Percentiles rank a stretch among this genome's conserved stretches.
These are phyloP conservation scores for Yamagishiella unicocca DNA, from an alignment of 139 green algal species.

Conservation along the genomic window DNA sequence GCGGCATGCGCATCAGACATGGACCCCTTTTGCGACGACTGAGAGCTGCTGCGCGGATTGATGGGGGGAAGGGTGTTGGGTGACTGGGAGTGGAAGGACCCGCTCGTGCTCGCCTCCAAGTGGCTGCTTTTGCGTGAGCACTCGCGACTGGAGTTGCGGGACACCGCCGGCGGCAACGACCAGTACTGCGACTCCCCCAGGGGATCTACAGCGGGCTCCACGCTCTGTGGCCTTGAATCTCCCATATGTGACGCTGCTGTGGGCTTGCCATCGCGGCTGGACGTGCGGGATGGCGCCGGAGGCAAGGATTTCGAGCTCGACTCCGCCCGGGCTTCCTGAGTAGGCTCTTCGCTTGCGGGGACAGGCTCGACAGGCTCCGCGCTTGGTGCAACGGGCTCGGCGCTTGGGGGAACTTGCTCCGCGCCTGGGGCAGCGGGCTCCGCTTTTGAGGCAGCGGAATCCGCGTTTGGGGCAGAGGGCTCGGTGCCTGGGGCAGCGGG, in stretches of 20 bases:
- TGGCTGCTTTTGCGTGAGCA: slow-evolving; percentile 2
- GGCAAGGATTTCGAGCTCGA: too few species aligned
- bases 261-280: background rate
- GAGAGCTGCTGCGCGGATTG: background rate
- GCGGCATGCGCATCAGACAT: background rate
- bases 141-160: background rate
- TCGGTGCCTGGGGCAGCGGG: too few species aligned
- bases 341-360: too few species aligned
- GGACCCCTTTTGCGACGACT: background rate
- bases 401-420: too few species aligned
- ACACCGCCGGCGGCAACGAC: background rate
- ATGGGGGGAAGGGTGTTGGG: slow-evolving; percentile 10
- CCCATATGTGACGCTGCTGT: background rate
- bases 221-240: background rate
- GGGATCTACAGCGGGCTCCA: background rate
- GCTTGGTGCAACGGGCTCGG: too few species aligned
- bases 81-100: background rate
- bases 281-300: background rate
- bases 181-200: background rate
- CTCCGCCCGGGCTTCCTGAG: too few species aligned
- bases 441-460: too few species aligned
- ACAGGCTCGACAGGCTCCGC: too few species aligned
- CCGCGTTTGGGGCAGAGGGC: too few species aligned
- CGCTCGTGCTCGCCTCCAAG: slow-evolving; percentile 13
- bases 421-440: too few species aligned